Evolutionary conservation across 2,329 filamentous ascomycete genomes (phyloP).

Genomic region (Endocalyx cinctus): DNA sequence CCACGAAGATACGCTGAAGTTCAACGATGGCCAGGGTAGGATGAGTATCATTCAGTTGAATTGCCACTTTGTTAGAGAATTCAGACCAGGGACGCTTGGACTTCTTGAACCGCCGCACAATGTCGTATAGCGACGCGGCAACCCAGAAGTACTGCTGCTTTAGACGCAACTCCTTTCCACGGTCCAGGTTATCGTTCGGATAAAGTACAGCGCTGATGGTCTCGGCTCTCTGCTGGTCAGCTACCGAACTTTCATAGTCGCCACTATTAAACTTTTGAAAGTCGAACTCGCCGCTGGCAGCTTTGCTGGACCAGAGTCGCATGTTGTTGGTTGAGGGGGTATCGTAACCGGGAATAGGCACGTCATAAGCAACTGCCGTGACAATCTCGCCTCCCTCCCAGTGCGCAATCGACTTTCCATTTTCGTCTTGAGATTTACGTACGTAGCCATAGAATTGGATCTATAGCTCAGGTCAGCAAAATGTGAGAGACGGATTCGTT

Average conservation of each 20-base stretch:
- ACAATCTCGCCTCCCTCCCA: constrained; percentile 97
- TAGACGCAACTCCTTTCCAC: constrained; percentile 91
- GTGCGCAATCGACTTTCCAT: constrained; percentile 67
- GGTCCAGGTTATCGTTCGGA: constrained; percentile 94
- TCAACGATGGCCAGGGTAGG: constrained; percentile 95
- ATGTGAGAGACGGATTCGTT: too few species aligned
- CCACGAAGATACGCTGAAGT: constrained; percentile 85
- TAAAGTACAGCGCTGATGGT: constrained; percentile 97
- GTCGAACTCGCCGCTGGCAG: constrained; percentile 94
- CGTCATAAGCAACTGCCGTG: constrained; percentile 87
- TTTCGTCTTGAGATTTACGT: constrained; percentile 66
- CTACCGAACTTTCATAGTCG: constrained; percentile 95
- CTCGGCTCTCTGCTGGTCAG: constrained; percentile 97
- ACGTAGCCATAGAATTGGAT: constrained; percentile 95
- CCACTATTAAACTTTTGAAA: constrained; percentile 99
- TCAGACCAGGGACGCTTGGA: constrained; percentile 84
- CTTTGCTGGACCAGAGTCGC: constrained; percentile 95
- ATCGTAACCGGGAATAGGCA: constrained; percentile 83
- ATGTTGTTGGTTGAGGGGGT: constrained; percentile 94
- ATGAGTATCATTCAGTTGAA: constrained; percentile 97
- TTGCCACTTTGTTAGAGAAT: constrained; percentile 91
- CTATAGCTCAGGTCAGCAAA: constrained; percentile 22
- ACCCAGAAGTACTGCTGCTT: constrained; percentile 99
- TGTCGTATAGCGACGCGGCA: constrained; percentile 91
- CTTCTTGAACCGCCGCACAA: constrained; percentile 98